Conservation (phyloP, 2,329 filamentous ascomycete species). For the Aspergillus alliaceus region DNA sequence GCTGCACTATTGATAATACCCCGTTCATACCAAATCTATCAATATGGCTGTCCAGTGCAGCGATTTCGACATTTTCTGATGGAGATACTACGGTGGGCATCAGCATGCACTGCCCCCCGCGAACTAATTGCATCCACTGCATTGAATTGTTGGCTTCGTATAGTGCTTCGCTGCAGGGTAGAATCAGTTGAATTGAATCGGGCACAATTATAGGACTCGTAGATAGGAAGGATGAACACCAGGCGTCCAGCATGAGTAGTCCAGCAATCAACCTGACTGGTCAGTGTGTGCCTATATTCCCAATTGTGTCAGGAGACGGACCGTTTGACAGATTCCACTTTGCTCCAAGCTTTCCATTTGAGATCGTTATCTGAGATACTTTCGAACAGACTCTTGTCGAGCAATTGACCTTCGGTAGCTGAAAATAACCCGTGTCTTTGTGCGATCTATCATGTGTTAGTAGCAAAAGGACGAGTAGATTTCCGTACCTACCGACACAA, state of each 20-base stretch:
- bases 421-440: constrained; percentile 54
- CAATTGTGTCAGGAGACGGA: constrained; percentile 8
- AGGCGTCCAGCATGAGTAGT: constrained; percentile 48
- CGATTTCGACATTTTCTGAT: constrained; percentile 36
- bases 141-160: constrained; percentile 43
- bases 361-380: constrained; percentile 45
- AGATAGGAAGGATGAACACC: constrained; percentile 50
- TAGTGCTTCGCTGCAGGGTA: constrained; percentile 47
- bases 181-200: constrained; percentile 48
- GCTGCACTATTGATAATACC: constrained; percentile 41
- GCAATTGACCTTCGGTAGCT: constrained; percentile 45
- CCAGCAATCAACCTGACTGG: constrained; percentile 44
- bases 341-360: constrained; percentile 55
- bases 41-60: constrained; percentile 30
- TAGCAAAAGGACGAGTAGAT: neutral
- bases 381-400: constrained; percentile 45
- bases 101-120: constrained; percentile 33
- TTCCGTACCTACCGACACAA: constrained; percentile 40
- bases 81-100: constrained; percentile 36
- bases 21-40: constrained; percentile 40
- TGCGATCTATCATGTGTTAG: constrained; percentile 32
- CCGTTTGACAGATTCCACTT: constrained; percentile 53
- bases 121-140: constrained; percentile 39
- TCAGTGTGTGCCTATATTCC: constrained; percentile 5
- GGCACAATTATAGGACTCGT: constrained; percentile 49